Base-by-base conservation (phyloP, 2,329 filamentous ascomycete genomes). In the Aspergillus terreus region DNA sequence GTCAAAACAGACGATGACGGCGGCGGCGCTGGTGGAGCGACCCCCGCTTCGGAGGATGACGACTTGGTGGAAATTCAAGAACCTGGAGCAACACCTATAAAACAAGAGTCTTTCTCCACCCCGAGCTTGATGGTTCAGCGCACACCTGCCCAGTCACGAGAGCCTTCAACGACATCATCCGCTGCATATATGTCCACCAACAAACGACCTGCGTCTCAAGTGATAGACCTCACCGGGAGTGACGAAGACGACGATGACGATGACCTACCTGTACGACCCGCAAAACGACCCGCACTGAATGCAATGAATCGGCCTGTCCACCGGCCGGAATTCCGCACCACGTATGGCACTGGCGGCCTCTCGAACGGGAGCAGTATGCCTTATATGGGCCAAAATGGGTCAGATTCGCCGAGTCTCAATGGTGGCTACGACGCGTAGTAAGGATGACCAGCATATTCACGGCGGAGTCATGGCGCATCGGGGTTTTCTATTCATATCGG, bases 201-300 rank as follows among this genome's bases (percentile, higher is more conserved):
- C 42, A 82, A 82, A 59, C 68, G 78, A 50, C 63, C 76, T 12
- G 71, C 72, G 27, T 65, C 74, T 15, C 69, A 73, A 54, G 71
- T 82, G n/a, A 81, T 82, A 54, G 79, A 82, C 58, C 66, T 82
- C 38, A 82, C 78, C 4, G 70, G 73, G 12, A 81, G 77, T 58
- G 78, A 78, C 44, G 78, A 42, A 23, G 40, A 38, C 14, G 35
- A 79, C 49, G 73, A 76, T 49, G 73, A 75, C 14, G 77, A 81
- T 40, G 74, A 76, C 36, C 71, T 71, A 9, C 67, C 75, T n/a
- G 53, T 58, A 21, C 63, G 65, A 27, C 61, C 69, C 44, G 41
- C 63, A n/a, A 71, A 74, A 57, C 63, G 70, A 32, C 66, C 59
- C 19, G 63, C 60, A 44, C 49, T 67, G 30, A 58, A 54, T 53